Percentiles rank a stretch among this genome's conserved stretches.
These are phyloP conservation scores for Pythium chondricola DNA, from an alignment of 352 stramenopile species.

Conservation along the genomic window DNA sequence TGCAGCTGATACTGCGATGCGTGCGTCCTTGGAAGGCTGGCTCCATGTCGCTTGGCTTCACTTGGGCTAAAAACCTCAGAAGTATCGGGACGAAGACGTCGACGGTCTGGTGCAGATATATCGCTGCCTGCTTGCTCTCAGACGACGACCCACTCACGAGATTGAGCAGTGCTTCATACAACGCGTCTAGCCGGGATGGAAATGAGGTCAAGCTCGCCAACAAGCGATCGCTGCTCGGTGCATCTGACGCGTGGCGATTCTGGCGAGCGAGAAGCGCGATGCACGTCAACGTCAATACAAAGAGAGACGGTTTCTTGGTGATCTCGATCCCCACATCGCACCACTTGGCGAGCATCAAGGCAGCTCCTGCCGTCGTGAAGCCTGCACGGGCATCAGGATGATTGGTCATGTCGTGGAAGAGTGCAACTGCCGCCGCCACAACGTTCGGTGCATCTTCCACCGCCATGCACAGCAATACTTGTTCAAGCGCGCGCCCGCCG, in stretches of 20 bases:
- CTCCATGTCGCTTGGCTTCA: slow-evolving; percentile 49
- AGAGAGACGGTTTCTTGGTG: slow-evolving; percentile 19
- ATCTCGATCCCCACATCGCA: slow-evolving; percentile 25
- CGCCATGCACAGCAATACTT: slow-evolving; percentile 38
- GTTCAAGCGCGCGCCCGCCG: slow-evolving; percentile 43
- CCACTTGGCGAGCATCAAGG: slow-evolving; percentile 40
- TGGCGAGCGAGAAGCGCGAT: slow-evolving; percentile 47
- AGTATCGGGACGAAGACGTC: slow-evolving; percentile 35
- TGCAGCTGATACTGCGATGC: slow-evolving; percentile 70
- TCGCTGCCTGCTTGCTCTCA: slow-evolving; percentile 22
- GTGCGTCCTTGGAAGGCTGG: slow-evolving; percentile 33
- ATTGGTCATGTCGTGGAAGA: slow-evolving; percentile 59
- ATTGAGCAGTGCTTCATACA: slow-evolving; percentile 43
- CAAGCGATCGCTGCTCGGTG: slow-evolving; percentile 10
- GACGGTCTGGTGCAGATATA: slow-evolving; percentile 31
- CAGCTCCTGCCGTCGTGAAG: slow-evolving; percentile 55
- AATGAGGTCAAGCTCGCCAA: slow-evolving; percentile 28
- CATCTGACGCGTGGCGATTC: neutral
- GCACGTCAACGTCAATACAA: slow-evolving; percentile 44
- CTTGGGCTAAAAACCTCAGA: slow-evolving; percentile 42
- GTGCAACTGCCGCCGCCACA: slow-evolving; percentile 29
- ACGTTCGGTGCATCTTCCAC: slow-evolving; percentile 21
- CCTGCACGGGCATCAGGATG: slow-evolving; percentile 43
- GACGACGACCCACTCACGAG: slow-evolving; percentile 25
- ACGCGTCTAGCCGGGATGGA: slow-evolving; percentile 25